Base-by-base conservation (phyloP, 768 basidiomycete genomes). In the Galerina marginata region DNA sequence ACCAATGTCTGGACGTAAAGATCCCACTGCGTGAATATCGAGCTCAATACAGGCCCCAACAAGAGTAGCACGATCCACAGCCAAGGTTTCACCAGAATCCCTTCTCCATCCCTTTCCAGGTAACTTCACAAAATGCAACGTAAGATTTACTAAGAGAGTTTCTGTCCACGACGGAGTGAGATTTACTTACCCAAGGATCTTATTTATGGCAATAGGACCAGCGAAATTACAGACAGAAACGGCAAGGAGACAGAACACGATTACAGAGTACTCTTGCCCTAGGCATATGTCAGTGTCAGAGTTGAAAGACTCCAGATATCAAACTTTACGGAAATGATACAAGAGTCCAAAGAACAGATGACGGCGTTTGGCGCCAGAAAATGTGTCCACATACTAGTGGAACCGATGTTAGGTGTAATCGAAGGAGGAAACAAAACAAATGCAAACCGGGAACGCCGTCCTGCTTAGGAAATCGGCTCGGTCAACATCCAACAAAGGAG, bases 401-500 rank as follows among this genome's bases (percentile, higher is more conserved):
- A 33, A 50, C n/a, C 6, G 20, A 23, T 12, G 11, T n/a, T 40
- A 10, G 9, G n/a, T 25, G 16, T 16, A 25, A 11, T 14, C 10
- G 10, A 29, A 11, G 15, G 12, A 37, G 4, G 12, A 43, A 46
- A 20, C 6, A 71, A 74, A 70, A 4, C 66, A 20, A 74, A 49
- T 73, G 43, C 59, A n/a, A 36, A 65, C 64, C 26, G 48, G 26
- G 43, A 56, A 71, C 15, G 64, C 60, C 25, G 42, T 59, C 6
- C 23, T 36, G 14, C 67, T 68, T 5, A 73, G 55, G 63, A 67
- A 43, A 14, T 60, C 60, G 6, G 67, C 56, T 45, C 59, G 48
- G 60, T 90, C 88, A 57, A 84, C 83, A 59, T 88, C 86, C 4
- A 84, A 82, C 72, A 90, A 80, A 1, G 85, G 85, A 11, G 87